Base-by-base conservation (phyloP, 176 grass and related monocot genomes). In the Aegilops longissima region DNA sequence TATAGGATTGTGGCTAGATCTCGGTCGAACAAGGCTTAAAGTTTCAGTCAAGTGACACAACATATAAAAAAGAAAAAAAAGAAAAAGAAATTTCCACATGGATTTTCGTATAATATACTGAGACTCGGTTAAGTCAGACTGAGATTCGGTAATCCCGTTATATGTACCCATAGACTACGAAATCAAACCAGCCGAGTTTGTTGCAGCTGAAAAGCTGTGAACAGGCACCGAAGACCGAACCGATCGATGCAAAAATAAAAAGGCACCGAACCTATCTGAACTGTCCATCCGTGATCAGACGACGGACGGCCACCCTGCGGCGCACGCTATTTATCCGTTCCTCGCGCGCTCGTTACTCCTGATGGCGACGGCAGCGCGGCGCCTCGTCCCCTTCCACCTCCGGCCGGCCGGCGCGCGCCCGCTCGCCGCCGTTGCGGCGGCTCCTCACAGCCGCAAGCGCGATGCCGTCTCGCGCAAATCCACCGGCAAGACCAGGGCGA, bases 351-450 rank as follows among this genome's bases (percentile, higher is more conserved):
- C 52, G 61, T 12, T 29, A 5, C 40, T 59, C 52, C 52, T 25
- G 17, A 85, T 56, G 83, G 70, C 88, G 30, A 86, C 86, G 88
- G 88, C 84, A 21, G 86, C 85, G 31, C 76, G 86, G 47, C 92
- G 86, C 25, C 51, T 89, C 44, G 18, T 87, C 76, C 47, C 80
- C 61, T 82, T 86, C 62, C 89, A 88, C 25, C 74, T 79, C 76
- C 56, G 70, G 1, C 84, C 76, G 6, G n/a, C 78, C 7, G 70
- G 58, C 39, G 47, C 74, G 27, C 56, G 25, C 14, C 54, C 87
- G 49, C 14, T 80, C 47, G 29, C n/a, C 6, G 68, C 49, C 63
- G 23, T 29, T 27, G 52, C 31, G 5, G 30, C 31, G 1, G 36
- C 12, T 29, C 71, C 70, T 5, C 56, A 51, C 71, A 65, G 76